These are phyloP conservation scores for Solanum aculeatissimum DNA, from an alignment of 305 asterid genomes.

Conservation along the genomic window DNA sequence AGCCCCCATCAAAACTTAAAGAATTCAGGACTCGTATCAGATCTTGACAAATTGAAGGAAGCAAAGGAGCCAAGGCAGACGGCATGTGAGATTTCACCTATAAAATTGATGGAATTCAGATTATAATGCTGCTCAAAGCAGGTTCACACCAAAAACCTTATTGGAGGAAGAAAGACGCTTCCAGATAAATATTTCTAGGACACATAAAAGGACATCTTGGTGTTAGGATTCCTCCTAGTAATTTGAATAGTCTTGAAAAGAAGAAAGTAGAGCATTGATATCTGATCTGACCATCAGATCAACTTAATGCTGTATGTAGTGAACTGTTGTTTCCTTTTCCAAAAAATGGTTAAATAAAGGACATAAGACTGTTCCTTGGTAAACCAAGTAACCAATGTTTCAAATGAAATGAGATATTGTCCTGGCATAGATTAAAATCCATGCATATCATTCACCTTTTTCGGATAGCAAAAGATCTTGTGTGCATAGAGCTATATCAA, in stretches of 20 bases:
- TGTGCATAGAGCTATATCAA: background rate
- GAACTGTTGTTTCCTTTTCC: background rate
- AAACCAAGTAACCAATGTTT: background rate
- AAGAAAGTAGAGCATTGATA: background rate
- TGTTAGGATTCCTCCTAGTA: background rate
- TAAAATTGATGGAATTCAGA: constrained; percentile 1
- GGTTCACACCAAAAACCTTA: background rate
- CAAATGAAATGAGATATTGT: background rate
- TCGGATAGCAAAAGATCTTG: background rate
- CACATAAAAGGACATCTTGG: background rate
- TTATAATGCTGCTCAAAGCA: background rate
- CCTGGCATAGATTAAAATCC: background rate
- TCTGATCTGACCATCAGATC: background rate
- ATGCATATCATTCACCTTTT: background rate
- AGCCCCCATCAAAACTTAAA: constrained; percentile 18
- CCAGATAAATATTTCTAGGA: background rate
- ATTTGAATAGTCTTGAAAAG: background rate
- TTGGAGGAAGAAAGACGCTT: background rate
- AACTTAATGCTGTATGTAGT: background rate
- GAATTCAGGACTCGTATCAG: constrained; percentile 22
- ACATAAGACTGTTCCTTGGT: background rate
- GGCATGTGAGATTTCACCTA: constrained; percentile 44
- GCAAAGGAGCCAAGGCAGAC: constrained; percentile 27
- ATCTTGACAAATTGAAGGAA: constrained; percentile 30
- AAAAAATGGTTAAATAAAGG: background rate